Evolutionary conservation across 805 yeast genomes (phyloP).

Genomic region (Ogataea nitratoaversa): DNA sequence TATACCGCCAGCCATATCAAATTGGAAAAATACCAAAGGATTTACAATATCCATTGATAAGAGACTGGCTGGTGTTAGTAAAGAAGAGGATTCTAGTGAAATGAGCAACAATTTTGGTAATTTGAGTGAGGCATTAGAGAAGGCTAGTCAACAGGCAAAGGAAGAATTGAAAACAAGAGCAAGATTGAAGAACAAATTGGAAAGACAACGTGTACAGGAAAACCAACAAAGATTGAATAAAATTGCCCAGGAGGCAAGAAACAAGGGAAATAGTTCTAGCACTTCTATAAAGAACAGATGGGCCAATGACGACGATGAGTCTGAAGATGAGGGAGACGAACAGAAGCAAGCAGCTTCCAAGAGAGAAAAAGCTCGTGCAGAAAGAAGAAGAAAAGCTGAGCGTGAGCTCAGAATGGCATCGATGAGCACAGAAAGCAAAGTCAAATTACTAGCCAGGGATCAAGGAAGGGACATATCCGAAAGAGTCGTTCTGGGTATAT

Average conservation of each 20-base stretch:
- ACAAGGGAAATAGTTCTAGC: slow-evolving; percentile 20
- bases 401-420: slow-evolving; percentile 39
- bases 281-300: slow-evolving; percentile 9
- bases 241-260: slow-evolving; percentile 47
- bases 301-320: slow-evolving; percentile 13
- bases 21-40: slow-evolving; percentile 94
- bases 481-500: slow-evolving; percentile 47
- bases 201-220: slow-evolving; percentile 44
- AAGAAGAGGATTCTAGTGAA: slow-evolving; percentile 31
- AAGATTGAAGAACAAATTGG: slow-evolving; percentile 42
- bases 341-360: slow-evolving; percentile 23
- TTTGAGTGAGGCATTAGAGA: slow-evolving; percentile 67
- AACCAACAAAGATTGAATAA: slow-evolving; percentile 48
- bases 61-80: slow-evolving; percentile 55
- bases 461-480: slow-evolving; percentile 54
- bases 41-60: slow-evolving; percentile 78
- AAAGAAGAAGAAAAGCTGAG: slow-evolving; percentile 44
- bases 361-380: slow-evolving; percentile 38
- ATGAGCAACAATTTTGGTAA: slow-evolving; percentile 56
- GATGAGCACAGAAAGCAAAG: slow-evolving; percentile 41
- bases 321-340: slow-evolving; percentile 11
- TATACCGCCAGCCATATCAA: slow-evolving; percentile 87
- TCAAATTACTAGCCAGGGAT: slow-evolving; percentile 39
- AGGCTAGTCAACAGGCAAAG: slow-evolving; percentile 60
- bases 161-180: slow-evolving; percentile 50